Evolutionary conservation across 2,329 filamentous ascomycete species (phyloP).

Genomic region (Cryphonectria nitschkei): DNA sequence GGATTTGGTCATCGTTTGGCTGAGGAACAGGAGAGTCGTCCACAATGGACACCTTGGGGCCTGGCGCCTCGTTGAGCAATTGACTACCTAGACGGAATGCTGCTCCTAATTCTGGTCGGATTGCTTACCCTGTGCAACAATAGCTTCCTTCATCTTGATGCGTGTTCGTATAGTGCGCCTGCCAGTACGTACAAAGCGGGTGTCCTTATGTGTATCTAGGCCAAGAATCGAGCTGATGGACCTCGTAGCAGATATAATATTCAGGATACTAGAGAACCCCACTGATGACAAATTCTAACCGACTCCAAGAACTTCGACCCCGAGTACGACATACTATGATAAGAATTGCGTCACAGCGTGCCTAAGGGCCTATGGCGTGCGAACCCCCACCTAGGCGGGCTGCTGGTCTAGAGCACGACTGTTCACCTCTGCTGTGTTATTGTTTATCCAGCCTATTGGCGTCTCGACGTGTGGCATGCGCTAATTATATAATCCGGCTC

Average conservation of each 20-base stretch:
- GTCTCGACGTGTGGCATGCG: too few species aligned
- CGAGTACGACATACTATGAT: background rate
- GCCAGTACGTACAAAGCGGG: background rate
- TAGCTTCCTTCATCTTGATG: conserved; percentile 24
- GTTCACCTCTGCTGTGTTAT: too few species aligned
- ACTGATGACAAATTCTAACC: background rate
- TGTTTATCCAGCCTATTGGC: too few species aligned
- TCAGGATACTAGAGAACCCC: background rate
- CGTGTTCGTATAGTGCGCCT: background rate
- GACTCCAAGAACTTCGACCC: background rate
- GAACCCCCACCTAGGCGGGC: background rate
- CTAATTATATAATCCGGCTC: too few species aligned
- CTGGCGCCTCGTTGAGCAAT: conserved; percentile 28
- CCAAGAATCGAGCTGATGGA: background rate
- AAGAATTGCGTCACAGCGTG: background rate
- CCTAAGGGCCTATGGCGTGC: background rate
- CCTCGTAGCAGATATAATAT: background rate
- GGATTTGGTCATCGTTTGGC: conserved; percentile 43
- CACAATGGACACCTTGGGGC: conserved; percentile 41
- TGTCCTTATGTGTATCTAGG: too few species aligned
- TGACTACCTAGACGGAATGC: background rate
- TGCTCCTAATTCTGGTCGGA: too few species aligned
- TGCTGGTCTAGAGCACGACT: too few species aligned
- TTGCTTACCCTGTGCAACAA: conserved; percentile 15
- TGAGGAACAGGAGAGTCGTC: conserved; percentile 47